phyloP scores from a whole-genome alignment of 331 rosid species.

The Acacia concinna region DNA sequence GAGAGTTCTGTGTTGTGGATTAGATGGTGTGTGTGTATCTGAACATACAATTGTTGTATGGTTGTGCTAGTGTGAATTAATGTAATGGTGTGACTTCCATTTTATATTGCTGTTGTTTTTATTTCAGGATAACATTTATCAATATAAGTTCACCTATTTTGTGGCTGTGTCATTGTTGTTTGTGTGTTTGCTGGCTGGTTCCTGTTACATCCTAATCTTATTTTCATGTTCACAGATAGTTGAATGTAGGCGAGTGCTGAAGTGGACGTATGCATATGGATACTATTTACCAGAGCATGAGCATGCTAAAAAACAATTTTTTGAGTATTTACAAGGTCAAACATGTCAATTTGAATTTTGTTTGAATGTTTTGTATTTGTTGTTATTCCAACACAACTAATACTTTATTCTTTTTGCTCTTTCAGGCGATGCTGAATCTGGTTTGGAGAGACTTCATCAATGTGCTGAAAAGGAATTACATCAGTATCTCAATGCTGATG shows the following conservation, averaged over 20 bases:
- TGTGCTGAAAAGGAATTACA: constrained; percentile 73
- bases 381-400: neutral
- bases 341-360: constrained; percentile 12
- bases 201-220: neutral
- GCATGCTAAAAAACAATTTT: constrained; percentile 69
- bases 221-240: constrained; percentile 54
- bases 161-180: neutral
- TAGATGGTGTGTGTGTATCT: neutral
- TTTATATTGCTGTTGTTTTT: neutral
- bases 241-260: constrained; percentile 79
- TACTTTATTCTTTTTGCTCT: neutral
- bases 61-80: neutral
- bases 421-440: constrained; percentile 79
- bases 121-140: neutral
- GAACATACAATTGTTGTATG: neutral
- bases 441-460: constrained; percentile 73
- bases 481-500: constrained; percentile 48
- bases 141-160: neutral
- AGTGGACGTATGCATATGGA: constrained; percentile 92
- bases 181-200: neutral
- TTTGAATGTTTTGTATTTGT: constrained; percentile 19
- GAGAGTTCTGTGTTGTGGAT: neutral
- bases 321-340: constrained; percentile 82
- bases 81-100: neutral
- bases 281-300: constrained; percentile 71